Conservation (phyloP, 2,329 filamentous ascomycete genomes). For the Grosmannia clavigera region DNA sequence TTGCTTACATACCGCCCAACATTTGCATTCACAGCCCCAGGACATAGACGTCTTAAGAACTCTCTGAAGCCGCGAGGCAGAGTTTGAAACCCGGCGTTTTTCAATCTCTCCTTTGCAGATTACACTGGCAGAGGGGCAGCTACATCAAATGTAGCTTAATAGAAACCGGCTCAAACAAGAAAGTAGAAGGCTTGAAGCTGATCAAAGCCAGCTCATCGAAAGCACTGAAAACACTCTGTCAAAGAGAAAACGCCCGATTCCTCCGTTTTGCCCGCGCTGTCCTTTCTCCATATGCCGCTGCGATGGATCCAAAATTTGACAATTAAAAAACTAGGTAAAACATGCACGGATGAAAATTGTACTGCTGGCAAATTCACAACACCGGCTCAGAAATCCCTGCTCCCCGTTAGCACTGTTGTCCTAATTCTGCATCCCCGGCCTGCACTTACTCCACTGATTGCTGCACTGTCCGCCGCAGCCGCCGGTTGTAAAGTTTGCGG, state of each 20-base stretch:
- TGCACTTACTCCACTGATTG: conserved; percentile 47
- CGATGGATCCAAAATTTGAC: neutral
- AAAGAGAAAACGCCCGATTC: neutral
- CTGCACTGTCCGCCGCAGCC: conserved; percentile 66
- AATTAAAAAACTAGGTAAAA: neutral
- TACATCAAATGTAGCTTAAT: neutral
- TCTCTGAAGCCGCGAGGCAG: neutral
- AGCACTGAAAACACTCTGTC: neutral
- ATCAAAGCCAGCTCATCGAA: neutral
- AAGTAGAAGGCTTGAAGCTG: neutral
- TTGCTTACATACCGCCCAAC: too few relatives aligned
- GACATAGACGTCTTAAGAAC: too few relatives aligned
- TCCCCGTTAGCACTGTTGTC: conserved; percentile 5
- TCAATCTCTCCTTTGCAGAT: neutral
- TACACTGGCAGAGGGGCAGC: too few relatives aligned
- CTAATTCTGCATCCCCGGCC: neutral
- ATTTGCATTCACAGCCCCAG: too few relatives aligned
- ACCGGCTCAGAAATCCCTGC: conserved; percentile 6
- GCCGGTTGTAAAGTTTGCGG: conserved; percentile 73
- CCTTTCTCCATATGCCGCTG: neutral
- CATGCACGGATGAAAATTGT: neutral
- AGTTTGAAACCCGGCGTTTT: neutral
- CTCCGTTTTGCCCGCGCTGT: neutral
- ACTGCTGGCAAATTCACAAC: neutral
- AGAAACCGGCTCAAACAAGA: neutral